These are phyloP conservation scores for Nicotiana benthamiana DNA, from an alignment of 257 asterid genomes.

Conservation along the genomic window DNA sequence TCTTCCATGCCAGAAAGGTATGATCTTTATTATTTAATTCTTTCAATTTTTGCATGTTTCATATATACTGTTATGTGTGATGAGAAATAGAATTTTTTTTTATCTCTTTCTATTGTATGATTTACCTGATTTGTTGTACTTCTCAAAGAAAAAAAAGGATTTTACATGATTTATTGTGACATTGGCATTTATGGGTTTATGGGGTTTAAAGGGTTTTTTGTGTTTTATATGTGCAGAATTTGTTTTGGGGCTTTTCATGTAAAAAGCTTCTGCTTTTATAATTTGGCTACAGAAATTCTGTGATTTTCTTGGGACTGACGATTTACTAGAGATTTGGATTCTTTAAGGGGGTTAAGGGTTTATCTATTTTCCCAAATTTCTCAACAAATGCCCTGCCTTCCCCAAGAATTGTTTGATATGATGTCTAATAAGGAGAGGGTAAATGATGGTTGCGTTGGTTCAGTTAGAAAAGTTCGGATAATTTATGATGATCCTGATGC, in stretches of 20 bases:
- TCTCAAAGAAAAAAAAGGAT: background rate
- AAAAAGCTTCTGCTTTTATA: background rate
- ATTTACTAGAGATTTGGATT: background rate
- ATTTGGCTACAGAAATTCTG: background rate
- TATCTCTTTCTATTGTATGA: background rate
- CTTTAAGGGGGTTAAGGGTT: background rate
- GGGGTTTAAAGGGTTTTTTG: slow-evolving; percentile 14
- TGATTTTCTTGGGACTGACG: slow-evolving; percentile 13
- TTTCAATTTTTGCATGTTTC: background rate
- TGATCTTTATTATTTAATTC: slow-evolving; percentile 5
- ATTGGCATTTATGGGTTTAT: background rate
- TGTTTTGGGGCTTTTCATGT: slow-evolving; percentile 16
- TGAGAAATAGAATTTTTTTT: background rate
- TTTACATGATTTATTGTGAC: background rate
- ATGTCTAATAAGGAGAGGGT: background rate
- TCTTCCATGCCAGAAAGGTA: slow-evolving; percentile 26
- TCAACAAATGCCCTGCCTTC: background rate
- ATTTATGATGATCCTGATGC: slow-evolving; percentile 31
- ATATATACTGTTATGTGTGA: background rate
- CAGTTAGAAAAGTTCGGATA: slow-evolving; percentile 14
- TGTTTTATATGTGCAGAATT: slow-evolving; percentile 5
- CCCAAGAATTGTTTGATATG: background rate
- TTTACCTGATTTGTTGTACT: background rate
- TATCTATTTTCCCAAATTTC: background rate
- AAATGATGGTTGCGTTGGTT: background rate